Base-by-base conservation (phyloP, 768 basidiomycete species). In the Serendipita sp. region DNA sequence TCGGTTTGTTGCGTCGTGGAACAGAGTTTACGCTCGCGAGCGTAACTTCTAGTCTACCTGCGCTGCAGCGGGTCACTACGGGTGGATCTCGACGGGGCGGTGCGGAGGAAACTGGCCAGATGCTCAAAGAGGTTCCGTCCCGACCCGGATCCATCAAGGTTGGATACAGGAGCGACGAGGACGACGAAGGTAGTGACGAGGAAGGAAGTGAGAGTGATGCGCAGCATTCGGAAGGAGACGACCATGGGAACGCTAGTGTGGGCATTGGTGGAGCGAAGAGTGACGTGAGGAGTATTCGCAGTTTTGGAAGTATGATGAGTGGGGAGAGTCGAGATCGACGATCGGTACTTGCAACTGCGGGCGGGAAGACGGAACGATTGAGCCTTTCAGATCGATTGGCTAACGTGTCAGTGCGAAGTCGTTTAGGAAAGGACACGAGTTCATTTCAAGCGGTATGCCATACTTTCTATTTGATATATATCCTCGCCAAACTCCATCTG, bases 221-320 rank as follows among this genome's bases (percentile, higher is more conserved):
- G 3, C 23, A 23, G 23, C 78, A 78, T 18, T 77, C 76, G 3
- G 77, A 74, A 3, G 78, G 71, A 28, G 72, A 75, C 3, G 71
- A 75, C 11, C 75, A 72, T 28, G 77, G 72, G 51, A 71, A 76
- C 65, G 68, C 45, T 18, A 13, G 52, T n/a, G 16, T 11, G 13
- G 15, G 52, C 52, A 13, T 11, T 32, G 32, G 11, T 54, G 52
- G 74, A 60, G 72, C 68, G 52, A 74, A 78, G 65, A 63, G 67
- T 1, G 90, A 91, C 72, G 69, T 83, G 47, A 78, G 86, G 74
- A 91, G 90, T 69, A 88, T 93, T 63, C 76, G 83, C 68, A 93
- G 91, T 72, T 92, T 94, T 70, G 86, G 85, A 76, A 91, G 82
- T 68, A 91, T 91, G 90, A 76, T 91, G 79, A 84, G 78, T 70